Conservation (phyloP, 345 rosid genomes). For the Eucalyptus regnans region DNA sequence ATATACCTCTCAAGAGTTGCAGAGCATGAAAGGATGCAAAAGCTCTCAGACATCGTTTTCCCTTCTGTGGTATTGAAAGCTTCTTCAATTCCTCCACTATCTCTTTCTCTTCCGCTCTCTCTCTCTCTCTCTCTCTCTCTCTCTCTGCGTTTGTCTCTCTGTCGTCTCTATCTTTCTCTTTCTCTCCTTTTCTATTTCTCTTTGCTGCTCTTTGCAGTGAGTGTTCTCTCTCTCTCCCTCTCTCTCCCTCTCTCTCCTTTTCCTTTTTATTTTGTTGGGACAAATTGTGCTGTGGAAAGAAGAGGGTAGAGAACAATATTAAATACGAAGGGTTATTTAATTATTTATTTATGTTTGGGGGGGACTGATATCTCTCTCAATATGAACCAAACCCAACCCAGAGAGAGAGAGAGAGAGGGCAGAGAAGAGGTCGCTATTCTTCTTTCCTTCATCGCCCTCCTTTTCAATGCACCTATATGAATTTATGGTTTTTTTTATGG, state of each 20-base stretch:
- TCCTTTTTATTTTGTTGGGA: background rate
- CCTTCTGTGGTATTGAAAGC: constrained; percentile 24
- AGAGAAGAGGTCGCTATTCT: constrained; percentile 36
- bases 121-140: constrained; percentile 18
- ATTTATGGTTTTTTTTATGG: background rate
- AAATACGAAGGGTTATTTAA: background rate
- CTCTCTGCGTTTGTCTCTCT: constrained; percentile 28
- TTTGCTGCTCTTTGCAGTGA: background rate
- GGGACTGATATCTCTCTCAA: constrained; percentile 15
- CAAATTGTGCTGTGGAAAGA: constrained; percentile 1
- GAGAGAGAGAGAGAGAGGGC: background rate
- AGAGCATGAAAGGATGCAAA: constrained; percentile 22
- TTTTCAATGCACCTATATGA: constrained; percentile 16
- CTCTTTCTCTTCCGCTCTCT: constrained; percentile 23
- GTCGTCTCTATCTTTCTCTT: constrained; percentile 1
- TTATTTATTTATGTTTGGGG: background rate
- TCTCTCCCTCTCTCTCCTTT: background rate
- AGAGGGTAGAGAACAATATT: background rate
- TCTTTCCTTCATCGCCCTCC: constrained; percentile 12
- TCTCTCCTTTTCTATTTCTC: background rate
- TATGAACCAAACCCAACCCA: background rate
- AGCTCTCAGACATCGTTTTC: constrained; percentile 59
- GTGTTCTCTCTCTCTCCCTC: background rate
- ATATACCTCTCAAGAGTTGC: constrained; percentile 29
- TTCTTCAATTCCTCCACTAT: constrained; percentile 5